A percentile compares a stretch with the other conserved stretches of the same genome.
These are phyloP conservation scores for Galeopsis tetrahit DNA, from an alignment of 257 asterid species.

Conservation along the genomic window DNA sequence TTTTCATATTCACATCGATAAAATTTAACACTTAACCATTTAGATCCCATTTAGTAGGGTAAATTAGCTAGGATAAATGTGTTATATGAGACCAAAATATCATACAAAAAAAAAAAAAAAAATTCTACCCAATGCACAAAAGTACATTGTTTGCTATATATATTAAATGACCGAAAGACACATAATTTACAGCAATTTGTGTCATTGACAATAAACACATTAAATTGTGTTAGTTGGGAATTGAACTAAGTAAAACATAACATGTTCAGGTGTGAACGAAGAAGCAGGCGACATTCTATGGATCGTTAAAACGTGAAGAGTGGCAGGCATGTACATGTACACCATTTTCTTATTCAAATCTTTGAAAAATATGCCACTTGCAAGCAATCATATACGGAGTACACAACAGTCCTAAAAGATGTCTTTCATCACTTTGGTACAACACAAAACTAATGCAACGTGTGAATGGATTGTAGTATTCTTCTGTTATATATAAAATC, in stretches of 20 bases:
- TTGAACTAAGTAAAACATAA: neutral
- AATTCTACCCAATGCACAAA: too few relatives aligned
- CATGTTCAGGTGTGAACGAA: neutral
- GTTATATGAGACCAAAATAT: too few relatives aligned
- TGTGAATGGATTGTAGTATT: slow-evolving; percentile 32
- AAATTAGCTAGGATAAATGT: too few relatives aligned
- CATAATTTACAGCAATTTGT: neutral
- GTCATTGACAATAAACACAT: neutral
- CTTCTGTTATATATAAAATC: neutral
- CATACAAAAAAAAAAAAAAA: too few relatives aligned
- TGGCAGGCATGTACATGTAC: neutral
- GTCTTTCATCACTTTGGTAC: neutral
- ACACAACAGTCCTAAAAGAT: slow-evolving; percentile 21
- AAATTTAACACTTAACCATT: neutral
- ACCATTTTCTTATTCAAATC: neutral
- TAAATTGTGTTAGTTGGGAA: too few relatives aligned
- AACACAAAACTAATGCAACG: too few relatives aligned
- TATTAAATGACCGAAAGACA: too few relatives aligned
- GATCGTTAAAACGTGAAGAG: neutral
- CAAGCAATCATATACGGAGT: slow-evolving; percentile 24
- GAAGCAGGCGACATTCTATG: neutral
- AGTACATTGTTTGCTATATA: too few relatives aligned
- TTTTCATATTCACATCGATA: neutral
- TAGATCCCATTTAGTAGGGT: neutral
- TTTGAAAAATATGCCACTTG: neutral